Conservation (phyloP, 345 rosid genomes). For the Hypericum perforatum region DNA sequence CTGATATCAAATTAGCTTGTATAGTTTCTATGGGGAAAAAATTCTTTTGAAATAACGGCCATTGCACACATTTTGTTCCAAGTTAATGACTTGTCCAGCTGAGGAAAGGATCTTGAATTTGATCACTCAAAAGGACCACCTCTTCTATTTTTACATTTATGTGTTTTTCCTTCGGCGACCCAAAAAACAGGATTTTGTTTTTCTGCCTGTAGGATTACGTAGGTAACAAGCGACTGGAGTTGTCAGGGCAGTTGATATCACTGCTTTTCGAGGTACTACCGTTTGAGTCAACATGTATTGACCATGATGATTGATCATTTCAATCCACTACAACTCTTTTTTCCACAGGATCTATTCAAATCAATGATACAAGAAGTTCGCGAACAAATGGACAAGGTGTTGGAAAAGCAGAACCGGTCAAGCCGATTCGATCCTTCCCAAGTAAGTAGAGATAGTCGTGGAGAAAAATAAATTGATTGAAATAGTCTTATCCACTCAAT, state of each 20-base stretch:
- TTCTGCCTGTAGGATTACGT: slow-evolving; percentile 64
- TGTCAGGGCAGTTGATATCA: slow-evolving; percentile 86
- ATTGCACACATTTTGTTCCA: no score
- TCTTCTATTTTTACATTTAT: background rate
- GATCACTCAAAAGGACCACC: background rate
- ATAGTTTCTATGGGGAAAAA: no score
- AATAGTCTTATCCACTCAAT: no score
- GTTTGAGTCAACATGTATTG: slow-evolving; percentile 9
- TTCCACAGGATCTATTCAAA: slow-evolving; percentile 76
- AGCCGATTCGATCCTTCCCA: slow-evolving; percentile 50
- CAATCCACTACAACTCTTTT: background rate
- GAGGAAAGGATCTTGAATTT: no score
- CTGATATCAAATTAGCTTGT: no score
- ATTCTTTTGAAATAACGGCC: no score
- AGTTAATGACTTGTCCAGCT: no score
- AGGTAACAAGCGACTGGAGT: slow-evolving; percentile 90
- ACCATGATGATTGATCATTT: slow-evolving; percentile 2
- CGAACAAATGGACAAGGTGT: slow-evolving; percentile 30
- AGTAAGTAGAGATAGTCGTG: slow-evolving; percentile 31
- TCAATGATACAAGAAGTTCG: slow-evolving; percentile 52
- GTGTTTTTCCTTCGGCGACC: background rate
- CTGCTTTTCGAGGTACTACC: slow-evolving; percentile 78
- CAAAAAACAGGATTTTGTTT: background rate
- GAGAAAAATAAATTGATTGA: background rate
- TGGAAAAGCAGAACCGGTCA: slow-evolving; percentile 41